Conservation (phyloP, 345 rosid species). For the Angophora floribunda region DNA sequence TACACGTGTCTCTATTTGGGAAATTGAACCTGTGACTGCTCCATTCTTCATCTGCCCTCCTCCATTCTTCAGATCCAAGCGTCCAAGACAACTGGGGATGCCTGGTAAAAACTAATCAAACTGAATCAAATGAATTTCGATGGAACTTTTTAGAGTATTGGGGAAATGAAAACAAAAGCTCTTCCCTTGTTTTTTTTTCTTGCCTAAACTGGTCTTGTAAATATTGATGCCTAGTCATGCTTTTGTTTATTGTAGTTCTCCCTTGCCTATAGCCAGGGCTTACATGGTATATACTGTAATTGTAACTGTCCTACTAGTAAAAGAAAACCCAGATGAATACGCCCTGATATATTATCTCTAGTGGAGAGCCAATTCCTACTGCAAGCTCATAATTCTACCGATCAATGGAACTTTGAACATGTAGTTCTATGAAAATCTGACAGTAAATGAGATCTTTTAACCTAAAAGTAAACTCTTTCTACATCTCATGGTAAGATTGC, state of each 20-base stretch:
- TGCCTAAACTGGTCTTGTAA: not conserved
- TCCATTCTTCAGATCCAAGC: conserved; percentile 81
- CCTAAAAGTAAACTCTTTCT: not conserved
- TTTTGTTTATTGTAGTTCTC: not conserved
- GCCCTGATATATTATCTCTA: not conserved
- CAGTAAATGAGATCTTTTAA: not conserved
- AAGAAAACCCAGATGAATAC: not conserved
- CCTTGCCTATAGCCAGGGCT: not conserved
- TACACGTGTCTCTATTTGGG: conserved; percentile 88
- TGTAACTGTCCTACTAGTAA: not conserved
- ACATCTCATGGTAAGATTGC: not conserved
- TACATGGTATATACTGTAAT: not conserved
- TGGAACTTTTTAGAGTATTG: not conserved
- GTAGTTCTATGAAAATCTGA: not conserved
- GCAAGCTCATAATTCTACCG: not conserved
- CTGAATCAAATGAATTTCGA: not conserved
- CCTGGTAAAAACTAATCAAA: conserved; percentile 28
- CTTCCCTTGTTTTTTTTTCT: not conserved
- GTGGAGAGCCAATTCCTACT: not conserved
- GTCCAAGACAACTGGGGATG: conserved; percentile 77
- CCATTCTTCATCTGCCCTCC: conserved; percentile 94
- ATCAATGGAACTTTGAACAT: not conserved
- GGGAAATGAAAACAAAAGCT: not conserved
- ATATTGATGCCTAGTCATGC: not conserved
- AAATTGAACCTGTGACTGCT: conserved; percentile 86